Evolutionary conservation across 2,329 filamentous ascomycete genomes (phyloP).

Genomic region (Thielaviopsis musarum): DNA sequence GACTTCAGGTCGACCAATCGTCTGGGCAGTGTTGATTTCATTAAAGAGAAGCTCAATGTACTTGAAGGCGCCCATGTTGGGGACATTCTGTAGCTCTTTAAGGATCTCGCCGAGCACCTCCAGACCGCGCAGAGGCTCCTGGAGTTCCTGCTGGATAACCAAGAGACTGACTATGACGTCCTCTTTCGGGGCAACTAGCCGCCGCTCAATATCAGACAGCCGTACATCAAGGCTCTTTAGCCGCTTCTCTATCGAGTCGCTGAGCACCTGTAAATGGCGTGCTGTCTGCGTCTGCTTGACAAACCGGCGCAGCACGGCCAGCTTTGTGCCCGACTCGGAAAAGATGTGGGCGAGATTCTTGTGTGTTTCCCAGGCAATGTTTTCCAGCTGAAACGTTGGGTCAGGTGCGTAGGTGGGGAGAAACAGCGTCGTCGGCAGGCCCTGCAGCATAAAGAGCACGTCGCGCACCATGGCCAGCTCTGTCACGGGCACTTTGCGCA

Average conservation of each 20-base stretch:
- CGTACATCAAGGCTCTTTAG: conserved; percentile 40
- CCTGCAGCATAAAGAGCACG: conserved; percentile 69
- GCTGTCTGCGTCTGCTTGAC: conserved; percentile 27
- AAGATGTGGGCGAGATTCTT: conserved; percentile 30
- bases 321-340: conserved; percentile 28
- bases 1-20: conserved; percentile 42
- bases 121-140: conserved; percentile 35
- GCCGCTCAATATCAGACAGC: conserved; percentile 42
- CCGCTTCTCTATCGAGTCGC: conserved; percentile 40
- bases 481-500: conserved; percentile 34
- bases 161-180: conserved; percentile 51
- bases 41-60: conserved; percentile 67
- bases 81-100: conserved; percentile 33
- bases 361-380: conserved; percentile 33
- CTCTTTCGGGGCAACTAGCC: conserved; percentile 35
- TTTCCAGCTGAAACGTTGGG: conserved; percentile 28
- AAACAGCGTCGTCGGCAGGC: conserved; percentile 60
- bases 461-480: conserved; percentile 65
- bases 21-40: conserved; percentile 50
- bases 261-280: conserved; percentile 54
- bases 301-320: conserved; percentile 30
- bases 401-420: conserved; percentile 23
- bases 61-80: conserved; percentile 41
- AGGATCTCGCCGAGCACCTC: conserved; percentile 45
- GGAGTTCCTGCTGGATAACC: conserved; percentile 40